A percentile compares a stretch with the other conserved stretches of the same genome.
Evolutionary conservation across 257 asterid species (phyloP).

Genomic region (Solanum bukasovii): DNA sequence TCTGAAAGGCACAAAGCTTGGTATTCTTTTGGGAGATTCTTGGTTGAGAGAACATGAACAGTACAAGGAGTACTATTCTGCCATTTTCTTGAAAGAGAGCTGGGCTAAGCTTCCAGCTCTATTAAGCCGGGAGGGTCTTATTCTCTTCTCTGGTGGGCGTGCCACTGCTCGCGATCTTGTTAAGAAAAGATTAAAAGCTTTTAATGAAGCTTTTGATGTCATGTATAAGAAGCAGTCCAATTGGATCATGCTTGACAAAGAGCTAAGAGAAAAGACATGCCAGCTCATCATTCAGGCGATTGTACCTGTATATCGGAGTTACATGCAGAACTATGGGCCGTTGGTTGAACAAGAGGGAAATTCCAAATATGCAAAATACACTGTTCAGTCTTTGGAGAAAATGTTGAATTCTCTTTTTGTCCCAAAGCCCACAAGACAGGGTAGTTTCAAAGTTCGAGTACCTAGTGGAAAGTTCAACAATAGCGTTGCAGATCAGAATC

Average conservation of each 20-base stretch:
- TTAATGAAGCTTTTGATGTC: conserved; percentile 68
- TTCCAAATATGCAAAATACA: conserved; percentile 61
- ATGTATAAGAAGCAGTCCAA: conserved; percentile 55
- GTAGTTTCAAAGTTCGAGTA: conserved; percentile 61
- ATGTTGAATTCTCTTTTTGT: conserved; percentile 55
- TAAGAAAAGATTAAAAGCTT: conserved; percentile 62
- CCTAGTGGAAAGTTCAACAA: conserved; percentile 52
- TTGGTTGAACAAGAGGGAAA: conserved; percentile 74
- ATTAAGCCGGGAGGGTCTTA: conserved; percentile 76
- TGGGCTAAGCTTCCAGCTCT: conserved; percentile 80
- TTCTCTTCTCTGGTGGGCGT: conserved; percentile 78
- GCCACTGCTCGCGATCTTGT: conserved; percentile 83
- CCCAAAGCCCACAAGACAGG: conserved; percentile 41
- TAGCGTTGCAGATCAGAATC: conserved; percentile 32
- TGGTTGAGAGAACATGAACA: conserved; percentile 62
- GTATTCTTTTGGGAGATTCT: conserved; percentile 53
- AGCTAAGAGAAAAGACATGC: conserved; percentile 45
- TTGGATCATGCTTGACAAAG: conserved; percentile 58
- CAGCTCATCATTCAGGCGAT: conserved; percentile 52
- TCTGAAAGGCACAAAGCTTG: conserved; percentile 62
- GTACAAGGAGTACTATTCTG: conserved; percentile 34
- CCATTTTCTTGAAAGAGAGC: conserved; percentile 50
- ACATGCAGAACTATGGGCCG: conserved; percentile 89
- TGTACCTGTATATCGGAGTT: conserved; percentile 87
- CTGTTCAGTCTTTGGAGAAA: conserved; percentile 62